Evolutionary conservation across 1,284 basidiomycete species (phyloP).

Genomic region (Irpex sp.): DNA sequence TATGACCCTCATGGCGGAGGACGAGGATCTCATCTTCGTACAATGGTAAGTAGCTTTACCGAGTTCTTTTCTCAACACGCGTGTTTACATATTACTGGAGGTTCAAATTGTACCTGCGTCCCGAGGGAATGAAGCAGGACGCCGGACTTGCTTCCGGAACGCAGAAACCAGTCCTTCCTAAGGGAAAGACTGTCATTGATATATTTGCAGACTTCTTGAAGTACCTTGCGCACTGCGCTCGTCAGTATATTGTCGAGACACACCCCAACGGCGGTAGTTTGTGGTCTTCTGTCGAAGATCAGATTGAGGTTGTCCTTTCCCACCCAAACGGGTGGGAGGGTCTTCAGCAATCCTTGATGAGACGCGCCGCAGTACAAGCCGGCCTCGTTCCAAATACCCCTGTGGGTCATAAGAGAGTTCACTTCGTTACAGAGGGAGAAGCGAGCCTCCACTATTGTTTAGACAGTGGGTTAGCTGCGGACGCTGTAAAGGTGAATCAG

Average conservation of each 20-base stretch:
- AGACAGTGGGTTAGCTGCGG: constrained; percentile 31
- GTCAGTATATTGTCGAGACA: constrained; percentile 44
- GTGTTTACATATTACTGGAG: constrained; percentile 25
- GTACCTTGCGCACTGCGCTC: constrained; percentile 44
- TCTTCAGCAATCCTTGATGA: constrained; percentile 36
- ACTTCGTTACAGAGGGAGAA: constrained; percentile 49
- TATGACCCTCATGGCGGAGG: constrained; percentile 39
- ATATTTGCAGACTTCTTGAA: constrained; percentile 51
- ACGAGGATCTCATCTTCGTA: constrained; percentile 43
- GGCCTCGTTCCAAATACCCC: constrained; percentile 28
- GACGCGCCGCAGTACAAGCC: constrained; percentile 32
- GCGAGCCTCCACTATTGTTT: constrained; percentile 48
- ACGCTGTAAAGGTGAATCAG: constrained; percentile 26
- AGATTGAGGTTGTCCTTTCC: constrained; percentile 33
- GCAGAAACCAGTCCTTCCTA: constrained; percentile 42
- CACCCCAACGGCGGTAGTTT: constrained; percentile 38
- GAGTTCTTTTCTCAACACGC: neutral
- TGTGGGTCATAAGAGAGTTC: constrained; percentile 32
- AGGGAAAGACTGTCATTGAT: constrained; percentile 41
- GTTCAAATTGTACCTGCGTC: constrained; percentile 58
- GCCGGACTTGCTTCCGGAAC: constrained; percentile 18
- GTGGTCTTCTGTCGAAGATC: constrained; percentile 33
- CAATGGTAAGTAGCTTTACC: constrained; percentile 41
- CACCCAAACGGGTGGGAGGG: constrained; percentile 48
- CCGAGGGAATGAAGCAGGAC: constrained; percentile 26